Conservation (phyloP, 2,329 filamentous ascomycete species). For the Fusarium citri region DNA sequence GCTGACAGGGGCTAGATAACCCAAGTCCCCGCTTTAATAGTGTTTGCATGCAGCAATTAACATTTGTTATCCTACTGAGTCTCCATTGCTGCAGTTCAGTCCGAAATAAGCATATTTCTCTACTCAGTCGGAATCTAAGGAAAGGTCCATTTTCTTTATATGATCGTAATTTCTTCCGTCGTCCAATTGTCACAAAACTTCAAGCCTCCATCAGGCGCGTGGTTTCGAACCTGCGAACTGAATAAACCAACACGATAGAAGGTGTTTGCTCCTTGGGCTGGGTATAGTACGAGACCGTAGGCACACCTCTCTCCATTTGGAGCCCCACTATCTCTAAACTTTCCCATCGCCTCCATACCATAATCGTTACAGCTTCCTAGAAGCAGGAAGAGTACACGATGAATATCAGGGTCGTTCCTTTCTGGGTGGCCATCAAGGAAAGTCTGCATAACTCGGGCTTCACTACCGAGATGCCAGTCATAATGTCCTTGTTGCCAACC, state of each 20-base stretch:
- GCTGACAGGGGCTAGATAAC: no score
- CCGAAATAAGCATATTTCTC: fast-evolving
- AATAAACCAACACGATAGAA: neutral
- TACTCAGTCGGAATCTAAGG: no score
- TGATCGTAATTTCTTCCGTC: neutral
- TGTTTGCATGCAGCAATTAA: no score
- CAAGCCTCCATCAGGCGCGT: neutral
- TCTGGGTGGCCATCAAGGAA: fast-evolving
- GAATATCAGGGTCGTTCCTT: fast-evolving
- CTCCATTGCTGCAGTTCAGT: no score
- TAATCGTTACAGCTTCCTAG: fast-evolving
- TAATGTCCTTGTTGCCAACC: fast-evolving
- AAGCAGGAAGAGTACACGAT: neutral
- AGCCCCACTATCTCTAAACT: no score
- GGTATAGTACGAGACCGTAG: neutral
- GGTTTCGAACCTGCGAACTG: neutral
- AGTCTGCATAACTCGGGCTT: neutral
- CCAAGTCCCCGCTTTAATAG: no score
- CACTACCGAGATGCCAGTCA: neutral
- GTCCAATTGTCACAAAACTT: neutral
- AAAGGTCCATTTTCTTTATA: neutral
- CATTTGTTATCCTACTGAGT: fast-evolving
- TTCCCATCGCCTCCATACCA: fast-evolving
- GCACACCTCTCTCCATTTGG: neutral
- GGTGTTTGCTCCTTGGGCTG: neutral